phyloP scores from a whole-genome alignment of 352 stramenopile genomes.

The Globisporangium acanthophoron region DNA sequence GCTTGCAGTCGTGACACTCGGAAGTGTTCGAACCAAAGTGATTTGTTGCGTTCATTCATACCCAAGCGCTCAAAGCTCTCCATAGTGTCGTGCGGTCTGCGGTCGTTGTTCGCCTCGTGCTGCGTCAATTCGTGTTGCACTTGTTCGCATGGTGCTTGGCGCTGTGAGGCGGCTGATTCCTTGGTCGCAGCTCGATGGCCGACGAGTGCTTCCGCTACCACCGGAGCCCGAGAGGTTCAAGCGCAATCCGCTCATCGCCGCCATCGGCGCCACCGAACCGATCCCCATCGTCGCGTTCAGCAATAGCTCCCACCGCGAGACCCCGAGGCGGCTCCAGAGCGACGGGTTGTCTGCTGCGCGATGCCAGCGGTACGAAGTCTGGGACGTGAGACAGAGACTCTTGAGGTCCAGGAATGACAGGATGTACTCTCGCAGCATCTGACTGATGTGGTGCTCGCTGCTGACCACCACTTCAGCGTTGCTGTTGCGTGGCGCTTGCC shows the following conservation, averaged over 20 bases:
- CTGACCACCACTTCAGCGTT: neutral
- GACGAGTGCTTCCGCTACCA: conserved; percentile 4
- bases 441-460: conserved; percentile 25
- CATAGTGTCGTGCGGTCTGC: conserved; percentile 6
- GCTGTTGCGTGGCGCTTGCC: neutral
- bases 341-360: conserved; percentile 54
- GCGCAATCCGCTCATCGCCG: conserved; percentile 14
- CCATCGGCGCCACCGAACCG: conserved; percentile 33
- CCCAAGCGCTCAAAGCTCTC: neutral
- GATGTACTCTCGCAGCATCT: conserved; percentile 46
- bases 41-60: neutral
- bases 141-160: conserved; percentile 6
- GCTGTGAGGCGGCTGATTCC: conserved; percentile 8
- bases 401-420: conserved; percentile 66
- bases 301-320: conserved; percentile 64
- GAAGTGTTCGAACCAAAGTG: neutral
- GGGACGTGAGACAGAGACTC: conserved; percentile 49
- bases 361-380: conserved; percentile 71
- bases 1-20: too few species aligned
- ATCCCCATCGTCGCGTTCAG: conserved; percentile 57
- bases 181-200: conserved; percentile 31
- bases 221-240: conserved; percentile 13
- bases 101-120: conserved; percentile 3
- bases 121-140: neutral
- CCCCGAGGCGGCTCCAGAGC: conserved; percentile 56